Conservation (phyloP, 2,329 filamentous ascomycete genomes). For the Reticulascus tulasneorum region DNA sequence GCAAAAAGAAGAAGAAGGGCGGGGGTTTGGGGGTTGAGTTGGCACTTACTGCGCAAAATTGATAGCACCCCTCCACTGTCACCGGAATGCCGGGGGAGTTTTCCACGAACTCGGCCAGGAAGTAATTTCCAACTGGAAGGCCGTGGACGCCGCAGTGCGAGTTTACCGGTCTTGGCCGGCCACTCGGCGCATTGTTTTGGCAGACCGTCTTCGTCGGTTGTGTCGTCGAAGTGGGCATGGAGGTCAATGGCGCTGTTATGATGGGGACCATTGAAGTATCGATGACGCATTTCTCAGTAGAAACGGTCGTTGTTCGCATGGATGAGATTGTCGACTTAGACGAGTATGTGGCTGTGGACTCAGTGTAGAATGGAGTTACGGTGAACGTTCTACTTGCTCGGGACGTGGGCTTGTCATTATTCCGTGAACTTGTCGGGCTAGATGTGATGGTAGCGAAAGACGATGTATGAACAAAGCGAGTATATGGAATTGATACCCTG, state of each 20-base stretch:
- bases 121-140: conserved; percentile 28
- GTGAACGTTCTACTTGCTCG: conserved; percentile 3
- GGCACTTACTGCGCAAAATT: conserved; percentile 33
- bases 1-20: not conserved
- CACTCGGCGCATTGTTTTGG: conserved; percentile 22
- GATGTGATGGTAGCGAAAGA: no score
- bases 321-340: conserved; percentile 9
- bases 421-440: no score
- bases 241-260: conserved; percentile 19
- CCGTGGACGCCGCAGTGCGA: conserved; percentile 37
- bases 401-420: no score
- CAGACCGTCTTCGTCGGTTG: conserved; percentile 27
- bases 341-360: conserved; percentile 1
- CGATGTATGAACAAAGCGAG: no score
- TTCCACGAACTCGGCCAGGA: conserved; percentile 34
- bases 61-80: conserved; percentile 35
- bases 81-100: conserved; percentile 27
- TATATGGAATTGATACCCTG: no score
- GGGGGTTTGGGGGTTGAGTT: not conserved
- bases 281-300: conserved; percentile 21
- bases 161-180: conserved; percentile 22
- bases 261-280: conserved; percentile 29
- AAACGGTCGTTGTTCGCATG: no score
- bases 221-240: conserved; percentile 19
- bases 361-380: conserved; percentile 2